phyloP scores from a whole-genome alignment of 2,329 filamentous ascomycete species.

The Dactylellina sp. region DNA sequence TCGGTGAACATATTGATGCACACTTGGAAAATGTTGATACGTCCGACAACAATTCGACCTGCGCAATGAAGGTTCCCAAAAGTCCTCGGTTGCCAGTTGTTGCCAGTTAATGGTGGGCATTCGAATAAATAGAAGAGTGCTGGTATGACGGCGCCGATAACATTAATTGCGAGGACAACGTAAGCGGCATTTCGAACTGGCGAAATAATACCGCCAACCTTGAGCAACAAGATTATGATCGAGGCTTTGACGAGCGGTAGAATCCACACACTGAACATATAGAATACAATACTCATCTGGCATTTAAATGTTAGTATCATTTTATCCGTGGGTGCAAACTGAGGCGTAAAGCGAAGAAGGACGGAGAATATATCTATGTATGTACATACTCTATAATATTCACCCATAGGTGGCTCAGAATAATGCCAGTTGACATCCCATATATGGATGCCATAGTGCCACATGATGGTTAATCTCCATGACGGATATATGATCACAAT shows the following conservation, averaged over 20 bases:
- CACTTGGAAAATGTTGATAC: slow-evolving; percentile 56
- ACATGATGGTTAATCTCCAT: slow-evolving; percentile 51
- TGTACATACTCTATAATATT: slow-evolving; percentile 52
- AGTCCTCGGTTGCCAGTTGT: slow-evolving; percentile 48
- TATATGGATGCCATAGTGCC: slow-evolving; percentile 52
- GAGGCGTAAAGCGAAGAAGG: too few species aligned
- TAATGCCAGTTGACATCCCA: slow-evolving; percentile 55
- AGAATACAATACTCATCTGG: slow-evolving; percentile 51
- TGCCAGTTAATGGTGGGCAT: slow-evolving; percentile 51
- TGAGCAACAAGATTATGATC: slow-evolving; percentile 51
- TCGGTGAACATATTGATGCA: slow-evolving; percentile 56
- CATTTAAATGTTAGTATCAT: neutral
- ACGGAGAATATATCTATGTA: too few species aligned
- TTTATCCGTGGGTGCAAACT: neutral
- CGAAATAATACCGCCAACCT: slow-evolving; percentile 53
- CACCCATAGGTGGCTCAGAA: slow-evolving; percentile 37
- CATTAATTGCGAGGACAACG: slow-evolving; percentile 42
- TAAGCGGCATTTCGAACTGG: slow-evolving; percentile 45
- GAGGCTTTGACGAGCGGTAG: slow-evolving; percentile 52
- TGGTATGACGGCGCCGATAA: slow-evolving; percentile 38
- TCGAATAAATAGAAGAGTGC: slow-evolving; percentile 53
- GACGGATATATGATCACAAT: slow-evolving; percentile 53
- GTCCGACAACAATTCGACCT: slow-evolving; percentile 43
- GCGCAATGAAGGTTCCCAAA: slow-evolving; percentile 49
- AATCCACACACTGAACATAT: slow-evolving; percentile 55